Base-by-base conservation (phyloP, 2,329 filamentous ascomycete species). In the Graphilbum ipis-grandicollis region DNA sequence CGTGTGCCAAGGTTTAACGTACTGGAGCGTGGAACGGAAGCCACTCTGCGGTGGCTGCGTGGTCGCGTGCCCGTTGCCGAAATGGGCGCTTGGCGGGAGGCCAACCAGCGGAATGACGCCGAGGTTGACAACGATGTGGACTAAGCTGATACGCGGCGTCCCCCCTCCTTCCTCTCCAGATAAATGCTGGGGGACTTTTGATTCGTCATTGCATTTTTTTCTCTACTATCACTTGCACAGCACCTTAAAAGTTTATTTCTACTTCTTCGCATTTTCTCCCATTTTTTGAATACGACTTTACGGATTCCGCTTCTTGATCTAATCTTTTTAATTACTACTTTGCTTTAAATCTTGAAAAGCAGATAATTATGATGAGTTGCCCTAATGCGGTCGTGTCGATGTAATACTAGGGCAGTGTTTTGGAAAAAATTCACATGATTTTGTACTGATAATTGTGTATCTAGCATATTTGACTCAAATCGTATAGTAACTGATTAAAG, bases 1-100 rank as follows among this genome's bases (percentile, higher is more conserved):
- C 68, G 83, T 23, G 84, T 94, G 23, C 88, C 88, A 1, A 73
- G 81, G 39, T 86, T 79, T 60, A 80, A 79, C 43, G 69, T 93
- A 7, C 59, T 96, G 34, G 80, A 88, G 41, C 80, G 84, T 43
- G 88, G 88, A 1, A 94, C 86, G 0, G 84, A 93, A 47, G 79
- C 82, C 3, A 77, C 84, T 0, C 59, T 94, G 45, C 66, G 75
- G 35, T 93, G 84, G 79, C 56, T 94, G 35, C 69, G 81, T 41
- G 79, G 83, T 21, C 69, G 79, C 38, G 78, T 93, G 26, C 75
- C 81, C 0, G 61, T 66, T 1, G 66, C 63, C 0, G 69, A 73
- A 47, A 70, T 66, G 66, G 63, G 54, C 0, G 57, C 59, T n/a
- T 74, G 69, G 69, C 64, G 57, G 39, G 62, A 56, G 9, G 59